Base-by-base conservation (phyloP, 2,329 filamentous ascomycete genomes). In the Gaeumannomyces tritici region DNA sequence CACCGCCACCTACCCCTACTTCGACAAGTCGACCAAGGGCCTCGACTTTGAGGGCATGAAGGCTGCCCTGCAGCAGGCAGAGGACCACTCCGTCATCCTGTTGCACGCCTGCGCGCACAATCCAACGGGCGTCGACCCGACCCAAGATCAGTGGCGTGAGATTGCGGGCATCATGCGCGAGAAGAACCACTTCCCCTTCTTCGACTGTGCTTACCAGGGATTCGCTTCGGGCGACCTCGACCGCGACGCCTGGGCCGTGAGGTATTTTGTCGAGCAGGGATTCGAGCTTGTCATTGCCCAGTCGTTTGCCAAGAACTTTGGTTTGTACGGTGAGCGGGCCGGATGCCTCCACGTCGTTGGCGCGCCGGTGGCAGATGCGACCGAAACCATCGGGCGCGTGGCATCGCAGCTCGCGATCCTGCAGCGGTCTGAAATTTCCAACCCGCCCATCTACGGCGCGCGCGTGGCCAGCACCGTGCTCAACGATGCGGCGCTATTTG, bases 231-330 rank as follows among this genome's bases (percentile, higher is more conserved):
- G 95, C 64, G 88, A 96, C 73, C 84, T 98, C 26, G 81, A 83
- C 69, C 85, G 87, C 64, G 95, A 99, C 74, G 91, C 90, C 66
- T 92, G 89, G 80, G 91, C 95, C n/a, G 88, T 99, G 69, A 89
- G 91, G 68, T 90, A 96, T 82, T 99, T 99, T 72, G 81, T 96
- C 70, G 88, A 93, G 72, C 88, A 96, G 74, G 93, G 93, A 66
- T 95, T 96, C 76, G 89, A 92, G 77, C 86, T 96, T 61, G 85
- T 91, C 66, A 84, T 98, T 64, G 90, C 90, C 66, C 93, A 98
- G 81, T 93, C 89, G 65, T 98, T 98, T 75, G 93, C 93, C 74
- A 98, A 98, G 87, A 96, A 96, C 77, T 96, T 98, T 74, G 95
- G 95, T 67, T 84, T 99, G 51, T 99, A 99, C 74, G 93, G 95